Percentiles rank a stretch among this genome's conserved stretches.
Conservation (phyloP, 257 asterid genomes). For the Coffea eugenioides region DNA sequence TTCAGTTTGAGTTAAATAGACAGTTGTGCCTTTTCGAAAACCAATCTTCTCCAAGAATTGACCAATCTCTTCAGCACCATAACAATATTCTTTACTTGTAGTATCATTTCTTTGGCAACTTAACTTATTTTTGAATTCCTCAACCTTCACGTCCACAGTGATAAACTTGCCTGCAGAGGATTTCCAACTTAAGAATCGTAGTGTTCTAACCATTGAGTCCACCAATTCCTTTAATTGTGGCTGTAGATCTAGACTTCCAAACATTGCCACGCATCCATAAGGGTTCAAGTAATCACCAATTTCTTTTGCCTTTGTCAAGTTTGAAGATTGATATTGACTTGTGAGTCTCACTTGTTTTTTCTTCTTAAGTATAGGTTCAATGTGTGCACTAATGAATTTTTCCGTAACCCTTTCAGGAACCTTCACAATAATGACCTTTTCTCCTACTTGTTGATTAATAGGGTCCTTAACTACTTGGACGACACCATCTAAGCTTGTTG, state of each 20-base stretch:
- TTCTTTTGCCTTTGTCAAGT: slow-evolving; percentile 2
- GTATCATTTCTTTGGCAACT: slow-evolving; percentile 21
- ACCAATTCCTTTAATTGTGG: slow-evolving; percentile 37
- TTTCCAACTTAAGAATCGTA: slow-evolving; percentile 44
- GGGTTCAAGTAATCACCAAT: slow-evolving; percentile 14
- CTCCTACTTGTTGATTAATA: slow-evolving; percentile 11
- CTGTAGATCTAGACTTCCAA: slow-evolving; percentile 41
- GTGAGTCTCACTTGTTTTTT: slow-evolving; percentile 36
- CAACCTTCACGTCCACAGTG: slow-evolving; percentile 48
- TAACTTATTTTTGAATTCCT: slow-evolving; percentile 18
- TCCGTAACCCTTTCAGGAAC: slow-evolving; percentile 39
- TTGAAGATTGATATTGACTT: slow-evolving; percentile 30
- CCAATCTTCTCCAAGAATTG: slow-evolving; percentile 44
- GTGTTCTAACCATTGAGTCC: slow-evolving; percentile 45
- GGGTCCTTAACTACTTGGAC: slow-evolving; percentile 39
- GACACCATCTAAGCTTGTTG: slow-evolving; percentile 44
- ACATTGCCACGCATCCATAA: slow-evolving; percentile 42
- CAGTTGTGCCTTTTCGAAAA: slow-evolving; percentile 34
- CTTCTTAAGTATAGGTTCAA: slow-evolving; percentile 43
- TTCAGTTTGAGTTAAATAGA: slow-evolving; percentile 58
- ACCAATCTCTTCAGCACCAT: slow-evolving; percentile 35
- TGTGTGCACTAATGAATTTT: slow-evolving; percentile 33
- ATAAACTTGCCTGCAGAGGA: slow-evolving; percentile 38
- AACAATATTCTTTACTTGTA: slow-evolving; percentile 25
- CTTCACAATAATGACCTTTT: slow-evolving; percentile 26